Evolutionary conservation across 805 yeast genomes (phyloP), one percentile per base, ranked within the genome.

Genomic region (Hanseniaspora singularis): DNA sequence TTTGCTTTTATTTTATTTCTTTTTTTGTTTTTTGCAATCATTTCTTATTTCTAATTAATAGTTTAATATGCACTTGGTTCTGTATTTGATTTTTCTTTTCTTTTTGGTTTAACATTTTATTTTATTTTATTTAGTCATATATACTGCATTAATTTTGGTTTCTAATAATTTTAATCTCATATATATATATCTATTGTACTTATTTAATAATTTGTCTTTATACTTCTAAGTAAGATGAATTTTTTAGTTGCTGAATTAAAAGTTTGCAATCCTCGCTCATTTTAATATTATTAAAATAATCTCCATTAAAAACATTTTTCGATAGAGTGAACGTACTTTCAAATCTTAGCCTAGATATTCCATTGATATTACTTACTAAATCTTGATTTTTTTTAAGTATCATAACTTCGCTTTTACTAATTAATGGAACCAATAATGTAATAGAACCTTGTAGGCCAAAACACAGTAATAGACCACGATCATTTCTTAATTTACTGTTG

Each of bases 361-460:
- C 3, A 7, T 7, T 11, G 4, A 20, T 20, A 9, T 28, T 19
- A 18, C 16, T 15, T 4, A 22, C 4, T 10, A 11, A 11, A 4
- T 20, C 16, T 1, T 44, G 20, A 7, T 20, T 3, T 4, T 20
- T 4, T 18, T 37, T 31, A 19, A 44, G 12, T 8, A 27, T 16
- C 3, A 22, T 9, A 16, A 44, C 27, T 37, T 44, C 48, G 4
- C 10, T 10, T 3, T 44, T 15, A 24, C 33, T 30, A 2, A 37
- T 16, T 9, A 44, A 20, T 3, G 41, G 48, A 18, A 44, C 19
- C 16, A 44, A 14, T 9, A 44, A 3, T 4, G 48, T 44, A 4
- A 44, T 22, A 9, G 48, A 44, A 8, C 48, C 48, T 31, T 44
- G 48, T 6, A 44, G 23, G 22, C 48, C 48, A 8, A 44, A 16